phyloP scores from a whole-genome alignment of 192 early-diverging fungal genomes.

The Jimgerdemannia lactiflua region DNA sequence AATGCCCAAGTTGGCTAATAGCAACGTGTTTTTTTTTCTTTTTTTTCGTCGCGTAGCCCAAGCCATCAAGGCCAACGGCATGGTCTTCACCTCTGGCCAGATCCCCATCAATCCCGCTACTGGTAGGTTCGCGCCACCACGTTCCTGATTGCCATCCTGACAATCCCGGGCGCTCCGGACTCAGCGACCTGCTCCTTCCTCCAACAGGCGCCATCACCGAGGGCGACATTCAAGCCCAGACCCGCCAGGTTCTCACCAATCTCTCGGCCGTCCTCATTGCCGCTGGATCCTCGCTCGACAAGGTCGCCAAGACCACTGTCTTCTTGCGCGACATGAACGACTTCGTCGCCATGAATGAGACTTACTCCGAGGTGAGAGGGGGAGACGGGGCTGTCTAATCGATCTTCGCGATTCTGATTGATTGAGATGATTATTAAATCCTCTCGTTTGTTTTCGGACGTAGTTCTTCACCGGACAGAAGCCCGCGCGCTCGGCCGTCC shows the following conservation, averaged over 20 bases:
- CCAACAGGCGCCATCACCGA: background rate
- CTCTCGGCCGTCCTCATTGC: slow-evolving; percentile 77
- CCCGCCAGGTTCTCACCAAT: slow-evolving; percentile 77
- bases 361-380: slow-evolving; percentile 63
- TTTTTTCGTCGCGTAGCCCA: slow-evolving; percentile 41
- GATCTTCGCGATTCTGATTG: background rate
- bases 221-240: slow-evolving; percentile 62
- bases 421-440: background rate
- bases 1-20: too few species aligned
- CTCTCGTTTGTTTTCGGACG: slow-evolving; percentile 8
- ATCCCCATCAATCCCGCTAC: slow-evolving; percentile 73
- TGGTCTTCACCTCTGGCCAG: slow-evolving; percentile 82
- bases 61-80: slow-evolving; percentile 80
- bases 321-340: slow-evolving; percentile 89
- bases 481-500: slow-evolving; percentile 73
- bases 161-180: too few species aligned
- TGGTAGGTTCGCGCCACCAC: slow-evolving; percentile 29
- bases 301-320: slow-evolving; percentile 91
- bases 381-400: background rate
- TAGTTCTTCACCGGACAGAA: slow-evolving; percentile 42
- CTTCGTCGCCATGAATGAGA: slow-evolving; percentile 86
- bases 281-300: slow-evolving; percentile 69
- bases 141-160: too few species aligned
- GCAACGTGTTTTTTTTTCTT: background rate
- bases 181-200: too few species aligned